phyloP scores from a whole-genome alignment of 2,329 filamentous ascomycete species.

The Aureobasidium leucospermi region DNA sequence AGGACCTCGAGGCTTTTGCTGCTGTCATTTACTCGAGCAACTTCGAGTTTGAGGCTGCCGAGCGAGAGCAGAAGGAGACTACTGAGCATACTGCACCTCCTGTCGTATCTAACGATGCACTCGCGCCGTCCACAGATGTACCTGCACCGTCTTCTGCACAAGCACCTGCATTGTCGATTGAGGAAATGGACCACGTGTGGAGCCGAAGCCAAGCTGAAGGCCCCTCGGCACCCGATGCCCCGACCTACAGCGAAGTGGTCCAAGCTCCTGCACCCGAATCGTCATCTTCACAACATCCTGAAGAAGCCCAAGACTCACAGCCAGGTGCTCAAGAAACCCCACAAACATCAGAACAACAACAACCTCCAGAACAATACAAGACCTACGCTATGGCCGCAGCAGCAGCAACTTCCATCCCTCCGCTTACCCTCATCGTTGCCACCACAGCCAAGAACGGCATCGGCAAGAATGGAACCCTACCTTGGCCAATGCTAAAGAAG shows the following conservation, averaged over 20 bases:
- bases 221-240: not conserved
- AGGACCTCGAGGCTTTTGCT: conserved; percentile 73
- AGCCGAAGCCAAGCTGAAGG: not conserved
- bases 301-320: not conserved
- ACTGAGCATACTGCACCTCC: not conserved
- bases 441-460: conserved; percentile 85
- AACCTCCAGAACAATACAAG: not conserved
- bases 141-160: not conserved
- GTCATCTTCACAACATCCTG: not conserved
- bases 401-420: conserved; percentile 11
- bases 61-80: conserved; percentile 15
- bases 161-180: not conserved
- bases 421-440: conserved; percentile 85
- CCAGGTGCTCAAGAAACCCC: not conserved
- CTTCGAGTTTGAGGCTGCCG: conserved; percentile 49
- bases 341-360: not conserved
- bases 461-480: conserved; percentile 67
- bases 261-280: conserved; percentile 6
- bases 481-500: conserved; percentile 80
- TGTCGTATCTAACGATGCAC: not conserved
- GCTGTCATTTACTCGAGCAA: conserved; percentile 85
- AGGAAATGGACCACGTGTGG: conserved; percentile 10
- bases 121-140: not conserved
- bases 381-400: conserved; percentile 8
- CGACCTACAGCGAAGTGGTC: conserved; percentile 6